These are phyloP conservation scores for Hirschfeldia incana DNA, from an alignment of 345 rosid genomes.

Conservation along the genomic window DNA sequence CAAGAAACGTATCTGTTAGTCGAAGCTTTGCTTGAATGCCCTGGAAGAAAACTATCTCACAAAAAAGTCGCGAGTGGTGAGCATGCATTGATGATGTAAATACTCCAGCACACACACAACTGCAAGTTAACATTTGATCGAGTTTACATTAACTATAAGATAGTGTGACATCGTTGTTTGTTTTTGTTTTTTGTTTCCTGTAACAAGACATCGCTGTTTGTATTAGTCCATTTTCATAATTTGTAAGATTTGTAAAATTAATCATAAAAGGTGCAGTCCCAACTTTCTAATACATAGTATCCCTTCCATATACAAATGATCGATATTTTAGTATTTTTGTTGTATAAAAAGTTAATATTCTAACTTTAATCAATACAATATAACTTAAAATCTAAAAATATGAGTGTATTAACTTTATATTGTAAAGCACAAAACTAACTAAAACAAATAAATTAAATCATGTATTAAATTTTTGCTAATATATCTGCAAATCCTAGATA, in stretches of 20 bases:
- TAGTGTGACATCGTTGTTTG: not conserved
- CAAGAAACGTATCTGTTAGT: slow-evolving; percentile 24
- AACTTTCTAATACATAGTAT: not conserved
- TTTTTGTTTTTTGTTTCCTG: too few species aligned
- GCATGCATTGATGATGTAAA: slow-evolving; percentile 30
- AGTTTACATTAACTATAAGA: not conserved
- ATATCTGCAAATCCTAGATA: too few species aligned
- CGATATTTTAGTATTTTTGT: too few species aligned
- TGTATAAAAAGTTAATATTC: too few species aligned
- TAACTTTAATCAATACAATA: too few species aligned
- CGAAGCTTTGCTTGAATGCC: not conserved
- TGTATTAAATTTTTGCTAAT: too few species aligned
- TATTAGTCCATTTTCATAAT: not conserved
- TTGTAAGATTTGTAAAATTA: not conserved
- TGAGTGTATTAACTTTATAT: too few species aligned
- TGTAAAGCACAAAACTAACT: too few species aligned
- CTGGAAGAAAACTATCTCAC: slow-evolving; percentile 25
- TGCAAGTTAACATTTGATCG: not conserved
- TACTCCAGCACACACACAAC: not conserved
- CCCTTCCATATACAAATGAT: too few species aligned
- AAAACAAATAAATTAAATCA: too few species aligned
- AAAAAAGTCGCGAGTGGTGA: slow-evolving; percentile 28
- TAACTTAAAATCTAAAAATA: too few species aligned
- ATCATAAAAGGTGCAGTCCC: not conserved
- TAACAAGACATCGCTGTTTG: not conserved